phyloP scores from a whole-genome alignment of 345 rosid species.

The Eutrema japonicum region DNA sequence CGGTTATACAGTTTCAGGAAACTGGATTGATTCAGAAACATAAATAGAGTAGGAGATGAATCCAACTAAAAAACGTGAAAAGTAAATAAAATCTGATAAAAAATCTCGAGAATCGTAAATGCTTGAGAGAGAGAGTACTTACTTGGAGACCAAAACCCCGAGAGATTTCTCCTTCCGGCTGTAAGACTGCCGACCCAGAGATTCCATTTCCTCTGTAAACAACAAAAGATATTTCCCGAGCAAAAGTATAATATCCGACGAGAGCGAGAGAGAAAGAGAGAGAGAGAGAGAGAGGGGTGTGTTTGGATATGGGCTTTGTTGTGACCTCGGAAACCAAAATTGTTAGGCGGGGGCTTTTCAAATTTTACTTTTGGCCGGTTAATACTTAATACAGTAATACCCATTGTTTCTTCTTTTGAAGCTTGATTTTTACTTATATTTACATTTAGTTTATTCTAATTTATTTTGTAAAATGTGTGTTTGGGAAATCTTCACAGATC shows the following conservation, averaged over 20 bases:
- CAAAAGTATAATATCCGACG: not conserved
- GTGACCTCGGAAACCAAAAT: slow-evolving; percentile 15
- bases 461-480: too few relatives aligned
- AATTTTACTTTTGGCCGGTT: slow-evolving; percentile 4
- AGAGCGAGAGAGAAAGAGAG: not conserved
- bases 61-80: not conserved
- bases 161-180: slow-evolving; percentile 83
- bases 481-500: too few relatives aligned
- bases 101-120: not conserved
- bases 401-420: too few relatives aligned
- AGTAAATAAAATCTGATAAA: not conserved
- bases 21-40: slow-evolving; percentile 39
- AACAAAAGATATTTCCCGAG: slow-evolving; percentile 3
- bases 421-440: too few relatives aligned
- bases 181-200: slow-evolving; percentile 51
- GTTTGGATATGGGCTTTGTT: slow-evolving; percentile 31
- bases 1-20: slow-evolving; percentile 62
- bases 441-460: too few relatives aligned
- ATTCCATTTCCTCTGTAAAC: slow-evolving; percentile 43
- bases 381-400: too few relatives aligned
- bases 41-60: not conserved
- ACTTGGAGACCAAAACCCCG: slow-evolving; percentile 76
- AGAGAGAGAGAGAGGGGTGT: not conserved
- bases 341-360: slow-evolving; percentile 41
- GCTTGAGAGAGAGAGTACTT: slow-evolving; percentile 43